A percentile compares a stretch with the other conserved stretches of the same genome.
phyloP scores from a whole-genome alignment of 129 eudicot species.

The Sambucus nigra region DNA sequence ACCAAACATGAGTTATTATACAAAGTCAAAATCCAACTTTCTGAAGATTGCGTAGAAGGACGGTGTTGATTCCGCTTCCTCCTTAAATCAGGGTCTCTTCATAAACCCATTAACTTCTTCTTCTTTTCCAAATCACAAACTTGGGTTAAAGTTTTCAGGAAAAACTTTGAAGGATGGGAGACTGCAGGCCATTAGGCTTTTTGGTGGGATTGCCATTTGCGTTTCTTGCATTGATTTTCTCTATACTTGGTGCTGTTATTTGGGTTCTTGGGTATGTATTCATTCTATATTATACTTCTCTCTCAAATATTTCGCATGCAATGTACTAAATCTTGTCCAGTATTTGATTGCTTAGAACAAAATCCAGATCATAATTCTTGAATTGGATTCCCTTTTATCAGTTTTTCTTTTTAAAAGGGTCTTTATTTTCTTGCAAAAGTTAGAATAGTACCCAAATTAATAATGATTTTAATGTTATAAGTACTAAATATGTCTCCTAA shows the following conservation, averaged over 20 bases:
- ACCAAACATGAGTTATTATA: neutral
- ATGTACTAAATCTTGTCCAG: neutral
- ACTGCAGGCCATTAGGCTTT: slow-evolving; percentile 66
- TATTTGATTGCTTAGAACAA: neutral
- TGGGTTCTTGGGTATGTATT: slow-evolving; percentile 53
- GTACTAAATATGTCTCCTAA: too few relatives aligned
- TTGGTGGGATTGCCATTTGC: slow-evolving; percentile 64
- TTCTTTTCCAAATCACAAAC: neutral
- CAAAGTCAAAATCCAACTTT: neutral
- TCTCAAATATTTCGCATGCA: neutral
- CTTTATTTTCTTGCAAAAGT: neutral
- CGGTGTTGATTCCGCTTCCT: neutral
- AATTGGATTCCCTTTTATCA: neutral
- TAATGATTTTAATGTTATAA: too few relatives aligned
- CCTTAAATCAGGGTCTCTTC: neutral
- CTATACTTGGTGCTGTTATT: slow-evolving; percentile 49
- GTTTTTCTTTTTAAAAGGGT: neutral
- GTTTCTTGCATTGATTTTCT: slow-evolving; percentile 36
- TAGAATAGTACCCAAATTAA: too few relatives aligned
- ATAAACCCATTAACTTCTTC: neutral
- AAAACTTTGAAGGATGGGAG: slow-evolving; percentile 27
- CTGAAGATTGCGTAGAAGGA: neutral
- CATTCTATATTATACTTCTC: neutral
- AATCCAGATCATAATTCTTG: neutral
- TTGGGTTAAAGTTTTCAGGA: neutral